A percentile compares a stretch with the other conserved stretches of the same genome.
Conservation (phyloP, 2,329 filamentous ascomycete species). For the Microcyclosporella mali region DNA sequence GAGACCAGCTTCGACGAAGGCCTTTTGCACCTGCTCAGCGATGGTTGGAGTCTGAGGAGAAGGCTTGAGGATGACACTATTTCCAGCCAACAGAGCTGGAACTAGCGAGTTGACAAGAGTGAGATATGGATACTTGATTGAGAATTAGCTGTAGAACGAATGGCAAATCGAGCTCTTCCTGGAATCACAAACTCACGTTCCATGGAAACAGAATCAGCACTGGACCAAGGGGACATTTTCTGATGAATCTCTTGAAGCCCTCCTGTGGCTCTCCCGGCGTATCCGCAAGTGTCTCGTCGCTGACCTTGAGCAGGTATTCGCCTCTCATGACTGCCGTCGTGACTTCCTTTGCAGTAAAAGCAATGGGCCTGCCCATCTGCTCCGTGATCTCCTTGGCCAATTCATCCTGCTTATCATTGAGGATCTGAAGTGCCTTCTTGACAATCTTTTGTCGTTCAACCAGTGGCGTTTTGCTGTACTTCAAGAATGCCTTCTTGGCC, state of each 20-base stretch:
- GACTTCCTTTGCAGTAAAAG: slow-evolving; percentile 78
- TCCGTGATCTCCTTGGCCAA: slow-evolving; percentile 79
- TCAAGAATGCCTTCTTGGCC: slow-evolving; percentile 68
- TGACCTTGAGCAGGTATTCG: slow-evolving; percentile 80
- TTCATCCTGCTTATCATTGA: slow-evolving; percentile 67
- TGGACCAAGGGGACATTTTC: slow-evolving; percentile 80
- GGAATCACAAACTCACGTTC: slow-evolving; percentile 64
- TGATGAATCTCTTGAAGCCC: slow-evolving; percentile 85
- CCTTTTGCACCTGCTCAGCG: slow-evolving; percentile 71
- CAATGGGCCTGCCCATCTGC: slow-evolving; percentile 92
- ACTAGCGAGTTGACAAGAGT: slow-evolving; percentile 89
- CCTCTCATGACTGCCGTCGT: slow-evolving; percentile 77
- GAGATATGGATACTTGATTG: slow-evolving; percentile 79
- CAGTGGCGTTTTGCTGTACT: slow-evolving; percentile 69
- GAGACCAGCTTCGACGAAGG: slow-evolving; percentile 74
- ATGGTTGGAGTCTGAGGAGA: slow-evolving; percentile 92
- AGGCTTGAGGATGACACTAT: slow-evolving; percentile 88
- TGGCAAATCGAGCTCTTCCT: background rate
- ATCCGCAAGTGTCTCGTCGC: slow-evolving; percentile 69
- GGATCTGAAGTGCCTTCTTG: slow-evolving; percentile 66
- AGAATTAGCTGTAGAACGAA: slow-evolving; percentile 5
- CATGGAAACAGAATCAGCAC: slow-evolving; percentile 88
- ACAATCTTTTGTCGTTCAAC: slow-evolving; percentile 73
- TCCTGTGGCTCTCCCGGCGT: slow-evolving; percentile 76
- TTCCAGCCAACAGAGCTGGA: slow-evolving; percentile 83